Conservation (phyloP, 345 rosid genomes). For the Arabidopsis arenosa region DNA sequence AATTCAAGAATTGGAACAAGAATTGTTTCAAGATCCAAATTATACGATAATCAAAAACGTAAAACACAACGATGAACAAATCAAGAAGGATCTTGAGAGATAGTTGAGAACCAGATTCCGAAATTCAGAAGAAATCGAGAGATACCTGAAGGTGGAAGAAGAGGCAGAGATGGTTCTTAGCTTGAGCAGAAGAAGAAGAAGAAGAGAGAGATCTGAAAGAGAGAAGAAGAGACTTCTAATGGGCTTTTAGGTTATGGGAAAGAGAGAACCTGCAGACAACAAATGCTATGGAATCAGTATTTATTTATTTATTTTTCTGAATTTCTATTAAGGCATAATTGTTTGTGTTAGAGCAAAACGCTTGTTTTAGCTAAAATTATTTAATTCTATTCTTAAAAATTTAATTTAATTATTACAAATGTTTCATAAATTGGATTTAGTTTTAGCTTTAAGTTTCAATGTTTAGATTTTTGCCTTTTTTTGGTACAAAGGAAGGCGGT, state of each 20-base stretch:
- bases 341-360: slow-evolving; percentile 5
- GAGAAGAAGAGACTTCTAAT: slow-evolving; percentile 2
- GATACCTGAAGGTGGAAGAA: neutral
- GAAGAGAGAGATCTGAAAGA: slow-evolving; percentile 31
- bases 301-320: slow-evolving; percentile 1
- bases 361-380: neutral
- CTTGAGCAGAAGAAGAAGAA: neutral
- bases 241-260: slow-evolving; percentile 22
- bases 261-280: slow-evolving; percentile 34
- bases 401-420: neutral
- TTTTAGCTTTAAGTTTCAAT: slow-evolving; percentile 27
- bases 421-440: neutral
- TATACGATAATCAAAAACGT: too few species aligned
- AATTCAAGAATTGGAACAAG: too few species aligned
- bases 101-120: too few species aligned
- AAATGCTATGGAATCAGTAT: slow-evolving; percentile 26
- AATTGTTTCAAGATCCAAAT: too few species aligned
- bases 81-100: too few species aligned
- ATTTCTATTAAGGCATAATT: neutral
- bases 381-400: neutral
- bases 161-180: neutral
- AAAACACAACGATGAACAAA: too few species aligned
- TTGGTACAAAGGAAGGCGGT: slow-evolving; percentile 29
- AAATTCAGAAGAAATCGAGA: too few species aligned
- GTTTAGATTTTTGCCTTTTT: slow-evolving; percentile 14